Percentiles rank a stretch among this genome's conserved stretches.
phyloP scores from a whole-genome alignment of 257 asterid species.

The Nicotiana tomentosiformis region DNA sequence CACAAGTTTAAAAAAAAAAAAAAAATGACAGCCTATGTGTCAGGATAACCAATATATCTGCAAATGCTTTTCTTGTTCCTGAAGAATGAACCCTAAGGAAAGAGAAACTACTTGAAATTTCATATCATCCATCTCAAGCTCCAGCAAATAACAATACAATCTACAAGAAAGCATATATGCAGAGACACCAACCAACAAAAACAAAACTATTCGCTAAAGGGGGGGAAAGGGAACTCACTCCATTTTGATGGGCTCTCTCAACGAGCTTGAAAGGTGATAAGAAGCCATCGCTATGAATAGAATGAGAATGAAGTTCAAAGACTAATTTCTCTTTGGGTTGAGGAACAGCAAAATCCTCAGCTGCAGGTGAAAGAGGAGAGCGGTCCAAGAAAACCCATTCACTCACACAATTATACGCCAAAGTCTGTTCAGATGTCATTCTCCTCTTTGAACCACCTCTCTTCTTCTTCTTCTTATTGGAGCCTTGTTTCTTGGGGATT shows the following conservation, averaged over 20 bases:
- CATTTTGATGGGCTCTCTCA: conserved; percentile 91
- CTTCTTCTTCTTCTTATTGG: conserved; percentile 74
- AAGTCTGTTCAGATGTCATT: conserved; percentile 75
- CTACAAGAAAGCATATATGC: not conserved
- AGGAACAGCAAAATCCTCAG: conserved; percentile 68
- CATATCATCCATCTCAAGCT: not conserved
- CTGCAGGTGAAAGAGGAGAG: conserved; percentile 18
- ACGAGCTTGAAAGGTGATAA: conserved; percentile 90
- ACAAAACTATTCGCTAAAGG: not conserved
- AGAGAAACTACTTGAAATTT: not conserved
- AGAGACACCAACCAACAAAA: not conserved
- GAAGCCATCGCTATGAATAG: conserved; percentile 87
- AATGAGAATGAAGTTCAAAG: conserved; percentile 83
- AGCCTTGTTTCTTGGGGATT: conserved; percentile 34
- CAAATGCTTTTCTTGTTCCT: not conserved
- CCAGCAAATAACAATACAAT: not conserved
- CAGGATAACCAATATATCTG: not conserved
- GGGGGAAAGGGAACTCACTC: conserved; percentile 41
- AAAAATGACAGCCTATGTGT: not conserved
- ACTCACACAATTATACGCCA: conserved; percentile 70
- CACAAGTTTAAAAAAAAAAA: no score
- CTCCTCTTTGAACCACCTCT: conserved; percentile 90
- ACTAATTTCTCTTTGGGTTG: conserved; percentile 73
- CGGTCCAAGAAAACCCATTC: conserved; percentile 85
- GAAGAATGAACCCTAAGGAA: not conserved